A percentile compares a stretch with the other conserved stretches of the same genome.
Conservation (phyloP, 176 grass and related monocot species). For the Avena sativa region DNA sequence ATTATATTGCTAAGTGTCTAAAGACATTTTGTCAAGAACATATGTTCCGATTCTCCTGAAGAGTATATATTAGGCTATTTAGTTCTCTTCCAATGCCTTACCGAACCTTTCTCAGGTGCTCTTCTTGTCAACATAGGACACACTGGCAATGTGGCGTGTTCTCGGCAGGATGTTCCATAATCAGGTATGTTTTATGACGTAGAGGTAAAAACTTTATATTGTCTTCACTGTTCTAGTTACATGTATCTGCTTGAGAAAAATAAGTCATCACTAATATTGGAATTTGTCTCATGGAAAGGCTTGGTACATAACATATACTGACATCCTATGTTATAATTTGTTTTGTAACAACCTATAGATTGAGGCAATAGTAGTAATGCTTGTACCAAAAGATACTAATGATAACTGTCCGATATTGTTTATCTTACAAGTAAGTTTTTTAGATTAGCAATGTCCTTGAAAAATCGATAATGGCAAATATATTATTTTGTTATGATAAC, state of each 20-base stretch:
- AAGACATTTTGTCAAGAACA: conserved; percentile 85
- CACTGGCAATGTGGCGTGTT: too few relatives aligned
- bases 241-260: conserved; percentile 7
- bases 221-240: background rate
- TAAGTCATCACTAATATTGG: background rate
- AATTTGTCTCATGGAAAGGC: background rate
- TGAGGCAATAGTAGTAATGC: background rate
- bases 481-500: conserved; percentile 2
- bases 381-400: background rate
- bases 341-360: background rate
- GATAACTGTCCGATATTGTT: background rate
- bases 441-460: too few relatives aligned
- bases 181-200: too few relatives aligned
- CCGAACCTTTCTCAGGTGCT: too few relatives aligned
- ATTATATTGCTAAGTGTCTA: conserved; percentile 68
- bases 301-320: background rate
- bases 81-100: too few relatives aligned
- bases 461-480: too few relatives aligned
- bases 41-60: conserved; percentile 76
- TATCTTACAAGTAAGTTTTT: background rate
- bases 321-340: conserved; percentile 1
- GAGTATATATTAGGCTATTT: conserved; percentile 43
- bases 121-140: too few relatives aligned
- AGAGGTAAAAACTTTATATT: too few relatives aligned
- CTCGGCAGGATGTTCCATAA: too few relatives aligned